Conservation (phyloP, 441 rosid species). For the Eutrema salsugineum region DNA sequence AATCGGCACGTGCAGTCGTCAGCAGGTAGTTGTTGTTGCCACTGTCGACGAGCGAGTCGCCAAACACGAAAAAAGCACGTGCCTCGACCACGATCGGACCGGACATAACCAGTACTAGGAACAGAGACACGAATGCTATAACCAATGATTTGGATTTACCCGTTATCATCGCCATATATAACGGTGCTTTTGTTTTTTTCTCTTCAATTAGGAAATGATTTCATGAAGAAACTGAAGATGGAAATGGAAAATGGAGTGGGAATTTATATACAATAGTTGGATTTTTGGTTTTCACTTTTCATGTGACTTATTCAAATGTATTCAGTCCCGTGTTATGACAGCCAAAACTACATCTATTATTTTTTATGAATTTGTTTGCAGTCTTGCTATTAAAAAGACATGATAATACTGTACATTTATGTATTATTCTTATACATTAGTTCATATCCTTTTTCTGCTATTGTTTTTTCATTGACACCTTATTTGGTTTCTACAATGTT, state of each 20-base stretch:
- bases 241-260: background rate
- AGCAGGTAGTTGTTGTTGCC: slow-evolving; percentile 66
- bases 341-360: background rate
- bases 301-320: background rate
- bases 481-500: background rate
- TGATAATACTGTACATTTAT: background rate
- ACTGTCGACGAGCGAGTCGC: slow-evolving; percentile 66
- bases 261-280: slow-evolving; percentile 7
- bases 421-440: background rate
- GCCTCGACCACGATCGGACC: slow-evolving; percentile 28
- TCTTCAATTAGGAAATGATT: background rate
- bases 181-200: background rate
- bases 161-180: slow-evolving; percentile 9
- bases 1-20: slow-evolving; percentile 63
- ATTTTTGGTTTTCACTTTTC: background rate
- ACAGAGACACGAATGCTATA: background rate
- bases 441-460: background rate
- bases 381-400: background rate
- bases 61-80: slow-evolving; percentile 64
- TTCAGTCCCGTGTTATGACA: slow-evolving; percentile 14
- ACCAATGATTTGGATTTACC: background rate
- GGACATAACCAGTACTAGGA: slow-evolving; percentile 21
- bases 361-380: background rate
- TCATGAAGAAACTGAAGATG: background rate
- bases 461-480: background rate